A percentile compares a stretch with the other conserved stretches of the same genome.
Evolutionary conservation across 2,329 filamentous ascomycete species (phyloP).

Genomic region (Talaromyces sp.): DNA sequence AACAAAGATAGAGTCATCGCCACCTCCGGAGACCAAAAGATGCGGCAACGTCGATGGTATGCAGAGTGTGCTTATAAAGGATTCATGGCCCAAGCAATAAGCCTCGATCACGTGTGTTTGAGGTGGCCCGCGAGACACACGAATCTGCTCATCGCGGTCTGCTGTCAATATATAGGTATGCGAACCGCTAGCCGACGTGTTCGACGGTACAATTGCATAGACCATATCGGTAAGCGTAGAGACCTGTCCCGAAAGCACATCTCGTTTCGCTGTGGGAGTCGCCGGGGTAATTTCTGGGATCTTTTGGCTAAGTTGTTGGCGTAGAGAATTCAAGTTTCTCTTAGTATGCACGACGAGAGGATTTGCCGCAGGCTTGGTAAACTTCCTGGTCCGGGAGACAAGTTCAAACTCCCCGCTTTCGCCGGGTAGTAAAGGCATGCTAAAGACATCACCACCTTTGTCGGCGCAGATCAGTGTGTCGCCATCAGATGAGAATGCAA

Average conservation of each 20-base stretch:
- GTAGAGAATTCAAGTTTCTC: slow-evolving; percentile 58
- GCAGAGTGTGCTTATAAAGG: slow-evolving; percentile 78
- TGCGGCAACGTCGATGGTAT: slow-evolving; percentile 57
- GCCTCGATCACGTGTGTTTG: slow-evolving; percentile 85
- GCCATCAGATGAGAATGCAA: slow-evolving; percentile 68
- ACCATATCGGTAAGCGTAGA: slow-evolving; percentile 83
- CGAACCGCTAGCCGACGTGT: slow-evolving; percentile 48
- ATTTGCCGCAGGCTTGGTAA: slow-evolving; percentile 55
- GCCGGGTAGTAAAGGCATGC: slow-evolving; percentile 66
- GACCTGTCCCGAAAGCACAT: slow-evolving; percentile 84
- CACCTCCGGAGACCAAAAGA: slow-evolving; percentile 81
- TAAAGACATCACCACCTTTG: slow-evolving; percentile 97
- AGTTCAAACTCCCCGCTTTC: slow-evolving; percentile 21
- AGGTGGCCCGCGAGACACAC: slow-evolving; percentile 75
- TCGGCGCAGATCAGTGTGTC: slow-evolving; percentile 78
- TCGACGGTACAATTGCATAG: slow-evolving; percentile 50
- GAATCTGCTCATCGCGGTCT: slow-evolving; percentile 80
- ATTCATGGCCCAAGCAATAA: slow-evolving; percentile 83
- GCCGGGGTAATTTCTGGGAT: slow-evolving; percentile 40
- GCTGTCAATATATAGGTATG: slow-evolving; percentile 64
- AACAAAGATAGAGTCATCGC: slow-evolving; percentile 72
- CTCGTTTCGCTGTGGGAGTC: slow-evolving; percentile 65
- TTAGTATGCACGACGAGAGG: slow-evolving; percentile 61
- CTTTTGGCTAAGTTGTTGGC: slow-evolving; percentile 54
- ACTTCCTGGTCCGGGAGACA: slow-evolving; percentile 28